These are phyloP conservation scores for Coelastrella sp. DNA, from an alignment of 139 green algal species.

Conservation along the genomic window DNA sequence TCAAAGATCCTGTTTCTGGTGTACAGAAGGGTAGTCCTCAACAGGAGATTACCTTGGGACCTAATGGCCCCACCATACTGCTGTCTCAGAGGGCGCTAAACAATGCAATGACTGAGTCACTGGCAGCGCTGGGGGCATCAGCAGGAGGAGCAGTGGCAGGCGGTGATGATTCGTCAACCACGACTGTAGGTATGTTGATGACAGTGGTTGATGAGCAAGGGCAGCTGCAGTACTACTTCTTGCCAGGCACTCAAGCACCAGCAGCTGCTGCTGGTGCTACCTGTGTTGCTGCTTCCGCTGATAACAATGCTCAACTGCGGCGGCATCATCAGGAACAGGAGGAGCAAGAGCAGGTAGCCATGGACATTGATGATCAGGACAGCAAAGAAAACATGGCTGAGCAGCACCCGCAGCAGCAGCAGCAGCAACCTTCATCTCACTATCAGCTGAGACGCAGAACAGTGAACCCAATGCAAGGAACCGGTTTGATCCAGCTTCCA, in stretches of 20 bases:
- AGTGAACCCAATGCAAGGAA: background rate
- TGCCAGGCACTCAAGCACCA: background rate
- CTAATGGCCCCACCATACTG: background rate
- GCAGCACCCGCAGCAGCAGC: slow-evolving; percentile 10
- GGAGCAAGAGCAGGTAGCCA: too few relatives aligned
- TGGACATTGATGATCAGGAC: background rate
- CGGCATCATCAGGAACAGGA: background rate
- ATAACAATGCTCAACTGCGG: background rate
- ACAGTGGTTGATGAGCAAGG: slow-evolving; percentile 16
- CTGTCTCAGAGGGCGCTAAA: background rate
- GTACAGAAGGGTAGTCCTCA: background rate
- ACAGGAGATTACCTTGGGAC: background rate
- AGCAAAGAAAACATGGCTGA: background rate
- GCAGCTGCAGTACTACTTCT: slow-evolving; percentile 12
- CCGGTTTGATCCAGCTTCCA: background rate
- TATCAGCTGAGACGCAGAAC: background rate
- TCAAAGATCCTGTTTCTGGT: background rate
- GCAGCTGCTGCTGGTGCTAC: background rate
- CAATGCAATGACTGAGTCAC: background rate
- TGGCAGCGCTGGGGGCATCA: background rate
- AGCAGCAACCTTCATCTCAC: background rate
- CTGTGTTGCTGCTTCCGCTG: background rate
- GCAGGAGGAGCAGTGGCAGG: background rate
- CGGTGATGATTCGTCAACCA: background rate
- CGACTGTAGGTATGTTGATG: slow-evolving; percentile 5